Percentiles rank a stretch among this genome's conserved stretches.
Conservation (phyloP, 1,284 basidiomycete genomes). For the Gymnopus androsaceus region DNA sequence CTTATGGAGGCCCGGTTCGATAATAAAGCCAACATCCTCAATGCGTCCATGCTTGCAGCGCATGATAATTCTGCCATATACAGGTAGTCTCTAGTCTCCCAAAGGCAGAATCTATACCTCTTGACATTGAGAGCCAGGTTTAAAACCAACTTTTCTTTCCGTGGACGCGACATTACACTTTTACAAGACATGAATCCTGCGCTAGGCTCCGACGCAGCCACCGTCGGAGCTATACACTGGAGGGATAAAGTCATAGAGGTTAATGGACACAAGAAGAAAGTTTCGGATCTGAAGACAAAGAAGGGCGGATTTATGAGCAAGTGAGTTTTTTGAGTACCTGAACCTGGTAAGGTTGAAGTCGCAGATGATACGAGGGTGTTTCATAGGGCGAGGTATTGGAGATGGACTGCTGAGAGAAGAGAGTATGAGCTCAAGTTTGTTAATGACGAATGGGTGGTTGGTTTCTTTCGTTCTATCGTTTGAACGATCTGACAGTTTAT, state of each 20-base stretch:
- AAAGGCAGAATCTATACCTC: too few relatives aligned
- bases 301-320: constrained; percentile 36
- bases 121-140: too few relatives aligned
- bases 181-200: constrained; percentile 46
- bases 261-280: constrained; percentile 36
- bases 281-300: constrained; percentile 40
- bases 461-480: constrained; percentile 6
- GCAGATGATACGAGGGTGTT: neutral
- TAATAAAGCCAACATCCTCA: constrained; percentile 47
- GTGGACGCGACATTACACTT: constrained; percentile 42
- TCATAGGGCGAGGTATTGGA: constrained; percentile 41
- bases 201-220: constrained; percentile 23
- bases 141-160: constrained; percentile 40
- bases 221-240: constrained; percentile 49
- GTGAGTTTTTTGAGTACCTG: constrained; percentile 22
- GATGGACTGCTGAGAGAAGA: constrained; percentile 41
- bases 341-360: neutral
- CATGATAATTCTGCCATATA: constrained; percentile 47
- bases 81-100: too few relatives aligned
- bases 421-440: constrained; percentile 44
- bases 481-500: neutral
- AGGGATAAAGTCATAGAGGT: constrained; percentile 46
- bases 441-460: constrained; percentile 43
- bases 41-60: constrained; percentile 38
- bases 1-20: constrained; percentile 51